Base-by-base conservation (phyloP, 2,329 filamentous ascomycete species). In the Trichoderma atroviride region DNA sequence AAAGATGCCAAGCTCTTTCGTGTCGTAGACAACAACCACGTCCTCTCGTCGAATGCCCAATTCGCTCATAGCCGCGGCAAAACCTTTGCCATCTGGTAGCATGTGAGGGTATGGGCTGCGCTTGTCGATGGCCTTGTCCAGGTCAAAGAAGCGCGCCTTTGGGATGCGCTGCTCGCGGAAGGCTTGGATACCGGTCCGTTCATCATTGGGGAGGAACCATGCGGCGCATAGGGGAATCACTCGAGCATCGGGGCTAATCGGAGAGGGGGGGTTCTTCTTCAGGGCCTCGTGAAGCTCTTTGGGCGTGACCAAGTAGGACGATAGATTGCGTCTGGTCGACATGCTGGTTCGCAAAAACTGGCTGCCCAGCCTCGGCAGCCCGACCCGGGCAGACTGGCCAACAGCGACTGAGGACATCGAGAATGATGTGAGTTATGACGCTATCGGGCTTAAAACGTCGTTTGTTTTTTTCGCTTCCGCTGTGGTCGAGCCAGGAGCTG, bases 121-220 rank as follows among this genome's bases (percentile, higher is more conserved):
- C 73, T 90, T 89, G 81, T 99, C 94, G 76, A 96, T 93, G 78
- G 97, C 88, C 75, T 89, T 93, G 81, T 99, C 96, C 66, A 99
- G 86, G 80, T 99, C 94, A 80, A 99, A 99, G 87, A 98, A 99
- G 37, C 94, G 92, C 1, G 96, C 91, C 76, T 91, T 90, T 27
- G 94, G 95, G 72, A 99, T 96, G 75, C 93, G 92, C 77, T 90
- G 88, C 78, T 93, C 87, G 73, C 89, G 88, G 84, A 95, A 99
- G 55, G 91, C 89, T 72, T 96, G 86, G 74, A 92, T 88, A 66
- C 96, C 96, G 61, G 88, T 92, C 71, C 94, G 90, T 66, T 88
- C 88, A 74, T 97, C 95, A 79, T 97, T 98, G 72, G 96, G 96
- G 72, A 99, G 88, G 78, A 97, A 99, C 96, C 96, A 99, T 29